Base-by-base conservation (phyloP, 495 filamentous ascomycete genomes). In the Hypoxylon subgilvum region DNA sequence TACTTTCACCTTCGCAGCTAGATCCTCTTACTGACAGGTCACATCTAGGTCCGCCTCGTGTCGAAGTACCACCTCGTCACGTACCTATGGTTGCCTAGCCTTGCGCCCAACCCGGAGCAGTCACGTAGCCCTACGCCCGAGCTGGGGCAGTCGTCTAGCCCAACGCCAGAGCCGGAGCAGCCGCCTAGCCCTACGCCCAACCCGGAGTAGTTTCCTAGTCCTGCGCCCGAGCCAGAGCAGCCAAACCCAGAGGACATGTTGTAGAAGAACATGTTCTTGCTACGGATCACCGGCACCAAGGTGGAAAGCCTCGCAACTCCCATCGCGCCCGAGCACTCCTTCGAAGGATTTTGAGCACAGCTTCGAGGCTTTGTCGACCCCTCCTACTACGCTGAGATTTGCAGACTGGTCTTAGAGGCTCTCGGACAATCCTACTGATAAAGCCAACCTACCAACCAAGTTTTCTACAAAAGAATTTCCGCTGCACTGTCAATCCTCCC, bases 21-120 rank as follows among this genome's bases (percentile, higher is more conserved):
- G 21, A 12, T 32, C 4, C 17, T 23, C 6, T 48, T 6, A n/a
- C 35, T 56, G 36, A 56, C 43, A 1, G 6, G n/a, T 16, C 39
- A 40, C 55, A 53, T 38, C 10, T 31, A 54, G 66, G 36, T 69
- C 34, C 39, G 39, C 9, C 23, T 66, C n/a, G 28, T 65, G 12
- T 54, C 62, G 12, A 54, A 45, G 10, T 45, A 43, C 35, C 48
- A 31, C 8, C 49, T 63, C 35, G 0, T 57, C 6, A 4, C 23
- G 9, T 4, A 19, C 9, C 9, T 22, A 25, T 9, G n/a, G n/a
- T n/a, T n/a, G 31, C 31, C 31, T 35, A n/a, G 12, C 13, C 6
- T n/a, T 35, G 12, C 9, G 12, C 5, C 12, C 3, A n/a, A 35
- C 7, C 27, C 27, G 27, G 27, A 30, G 27, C 27, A 30, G 10